Evolutionary conservation across 768 basidiomycete species (phyloP), one percentile per base, ranked within the genome.

Genomic region (Leccinum aurantiacum): DNA sequence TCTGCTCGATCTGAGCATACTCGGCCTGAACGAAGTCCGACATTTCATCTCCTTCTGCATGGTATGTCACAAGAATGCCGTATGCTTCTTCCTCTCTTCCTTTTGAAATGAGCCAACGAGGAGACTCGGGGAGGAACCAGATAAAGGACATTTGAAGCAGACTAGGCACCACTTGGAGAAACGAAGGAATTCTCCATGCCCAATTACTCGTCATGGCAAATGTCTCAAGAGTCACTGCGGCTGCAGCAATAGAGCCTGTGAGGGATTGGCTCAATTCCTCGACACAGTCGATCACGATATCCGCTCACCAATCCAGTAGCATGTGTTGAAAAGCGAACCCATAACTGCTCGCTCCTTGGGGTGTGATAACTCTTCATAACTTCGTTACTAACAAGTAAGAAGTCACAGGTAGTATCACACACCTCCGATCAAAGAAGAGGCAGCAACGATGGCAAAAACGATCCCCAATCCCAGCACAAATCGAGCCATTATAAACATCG

Each of bases 161-260:
- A 60, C 80, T 81, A 2, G 87, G 87, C 1, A 79, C 67, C 35
- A 82, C 63, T 68, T 88, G 87, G 6, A 87, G 77, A n/a, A 85
- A 82, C 1, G 65, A 69, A 0, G 86, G 87, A 22, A 88, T 85
- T n/a, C 87, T 79, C 87, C 87, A 88, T 11, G 82, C 84, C 85
- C 85, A 86, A 64, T 83, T 79, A 53, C 64, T 80, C 0, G 65
- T 51, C 78, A 88, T 84, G 9, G 74, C 61, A 75, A 88, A 89
- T 0, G 89, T 89, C 9, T 84, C 83, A 37, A 88, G 81, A 0
- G 86, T 90, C 19, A 62, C 59, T 5, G 79, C 82, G 9, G 84
- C 84, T 6, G 85, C 84, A 25, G 35, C 31, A 8, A 69, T 8
- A 31, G 68, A 33, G n/a, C 67, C 67, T 68, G n/a, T 7, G 5